Evolutionary conservation across 192 early-diverging fungal genomes (phyloP), one percentile per base, ranked within the genome.

Genomic region (Dissophora globulifera): DNA sequence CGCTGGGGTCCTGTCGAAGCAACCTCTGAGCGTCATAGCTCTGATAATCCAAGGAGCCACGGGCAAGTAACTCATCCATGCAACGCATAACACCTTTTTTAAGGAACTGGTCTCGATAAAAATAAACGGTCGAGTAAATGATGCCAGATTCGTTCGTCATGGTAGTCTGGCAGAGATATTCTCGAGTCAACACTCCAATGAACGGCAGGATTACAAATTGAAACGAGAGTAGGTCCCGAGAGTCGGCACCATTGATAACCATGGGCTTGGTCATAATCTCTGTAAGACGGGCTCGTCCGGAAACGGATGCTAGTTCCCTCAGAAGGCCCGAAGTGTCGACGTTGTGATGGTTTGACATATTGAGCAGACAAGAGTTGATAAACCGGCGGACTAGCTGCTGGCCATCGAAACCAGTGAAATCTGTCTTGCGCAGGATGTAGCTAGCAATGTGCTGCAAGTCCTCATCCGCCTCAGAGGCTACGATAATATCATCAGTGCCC

Each of bases 151-250:
- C 50, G 10, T 22, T 49, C 7, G 62, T 70, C 59, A 81, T 68
- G 26, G 58, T 81, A 17, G 71, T 66, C 32, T 67, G 62, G 25
- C 66, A 67, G 16, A 83, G 38, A 20, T 32, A 55, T 16, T 68
- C 58, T 17, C 82, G 48, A 13, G 76, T 81, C 27, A 83, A 49
- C 9, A 81, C 54, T 1, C 79, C 82, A n/a, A 83, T 40, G 11
- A 83, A 52, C 4, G 82, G 82, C 17, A 83, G 33, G 16, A 69
- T 41, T 0, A 78, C 82, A 50, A 46, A 64, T 19, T 83, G 82
- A 27, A 81, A 81, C 12, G 82, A 81, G 5, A 76, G 23, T 1
- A 52, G 3, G 5, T 27, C 13, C 15, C 29, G 25, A 4, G 30
- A 9, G 10, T 50, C 31, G 2, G 51, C 79, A 12, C 55, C 75